These are phyloP conservation scores for Pseudonectria foliicola DNA, from an alignment of 2,329 filamentous ascomycete genomes.

Conservation along the genomic window DNA sequence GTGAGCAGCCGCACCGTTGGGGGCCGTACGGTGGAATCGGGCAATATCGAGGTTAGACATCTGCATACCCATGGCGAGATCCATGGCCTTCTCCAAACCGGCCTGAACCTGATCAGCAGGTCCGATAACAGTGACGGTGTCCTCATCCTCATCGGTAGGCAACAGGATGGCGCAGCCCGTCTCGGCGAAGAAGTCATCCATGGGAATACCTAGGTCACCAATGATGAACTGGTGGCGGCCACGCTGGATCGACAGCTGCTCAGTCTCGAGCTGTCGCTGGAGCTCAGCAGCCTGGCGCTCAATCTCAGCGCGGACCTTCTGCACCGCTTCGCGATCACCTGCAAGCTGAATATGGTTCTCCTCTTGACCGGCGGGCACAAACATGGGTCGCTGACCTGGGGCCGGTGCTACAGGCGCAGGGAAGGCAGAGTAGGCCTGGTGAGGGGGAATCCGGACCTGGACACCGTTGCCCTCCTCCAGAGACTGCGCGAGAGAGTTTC, in stretches of 20 bases:
- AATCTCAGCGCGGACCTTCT: slow-evolving; percentile 71
- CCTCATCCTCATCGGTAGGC: slow-evolving; percentile 69
- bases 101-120: slow-evolving; percentile 64
- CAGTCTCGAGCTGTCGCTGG: slow-evolving; percentile 64
- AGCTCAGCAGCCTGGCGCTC: slow-evolving; percentile 73
- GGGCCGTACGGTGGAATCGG: slow-evolving; percentile 67
- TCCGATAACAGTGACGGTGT: slow-evolving; percentile 79
- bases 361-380: slow-evolving; percentile 57
- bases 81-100: slow-evolving; percentile 78
- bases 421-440: slow-evolving; percentile 67
- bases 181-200: slow-evolving; percentile 80
- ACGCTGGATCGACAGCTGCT: slow-evolving; percentile 75
- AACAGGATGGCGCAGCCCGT: slow-evolving; percentile 87
- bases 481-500: slow-evolving; percentile 58
- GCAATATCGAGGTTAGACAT: slow-evolving; percentile 77
- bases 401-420: slow-evolving; percentile 57
- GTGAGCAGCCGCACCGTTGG: slow-evolving; percentile 66
- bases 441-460: slow-evolving; percentile 74
- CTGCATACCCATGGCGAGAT: slow-evolving; percentile 81
- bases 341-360: slow-evolving; percentile 77
- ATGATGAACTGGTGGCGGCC: slow-evolving; percentile 94
- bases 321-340: slow-evolving; percentile 77
- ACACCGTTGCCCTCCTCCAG: slow-evolving; percentile 74
- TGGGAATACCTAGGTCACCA: slow-evolving; percentile 69
- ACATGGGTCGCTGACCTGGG: slow-evolving; percentile 60